A percentile compares a stretch with the other conserved stretches of the same genome.
Evolutionary conservation across 2,329 filamentous ascomycete genomes (phyloP).

Genomic region (Ceratocystis cubensis): DNA sequence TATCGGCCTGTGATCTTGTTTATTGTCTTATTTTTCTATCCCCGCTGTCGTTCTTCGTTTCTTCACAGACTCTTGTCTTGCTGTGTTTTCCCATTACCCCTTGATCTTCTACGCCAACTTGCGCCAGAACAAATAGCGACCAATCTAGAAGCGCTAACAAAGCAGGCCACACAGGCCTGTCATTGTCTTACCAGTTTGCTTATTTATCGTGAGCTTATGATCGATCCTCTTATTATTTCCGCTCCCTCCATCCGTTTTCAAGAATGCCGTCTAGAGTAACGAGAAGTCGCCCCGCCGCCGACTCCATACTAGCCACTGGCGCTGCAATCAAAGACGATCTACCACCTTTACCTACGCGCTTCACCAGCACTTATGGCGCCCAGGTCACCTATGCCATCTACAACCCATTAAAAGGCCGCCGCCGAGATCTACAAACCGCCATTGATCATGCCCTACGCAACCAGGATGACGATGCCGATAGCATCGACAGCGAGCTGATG

Average conservation of each 20-base stretch:
- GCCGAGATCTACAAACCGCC: slow-evolving; percentile 22
- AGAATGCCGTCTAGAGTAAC: slow-evolving; percentile 15
- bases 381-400: slow-evolving; percentile 22
- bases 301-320: slow-evolving; percentile 16
- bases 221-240: not conserved
- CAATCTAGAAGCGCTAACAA: not conserved
- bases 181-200: not conserved
- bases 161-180: not conserved
- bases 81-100: not conserved
- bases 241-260: not conserved
- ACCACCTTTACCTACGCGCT: slow-evolving; percentile 23
- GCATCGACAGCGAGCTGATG: slow-evolving; percentile 18
- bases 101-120: not conserved
- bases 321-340: slow-evolving; percentile 23
- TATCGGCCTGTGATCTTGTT: not conserved
- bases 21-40: not conserved
- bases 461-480: slow-evolving; percentile 17
- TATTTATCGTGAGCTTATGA: not conserved
- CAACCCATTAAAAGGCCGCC: slow-evolving; percentile 23
- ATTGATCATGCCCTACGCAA: slow-evolving; percentile 23
- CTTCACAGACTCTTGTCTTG: not conserved
- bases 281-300: not conserved
- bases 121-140: not conserved
- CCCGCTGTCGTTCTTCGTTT: not conserved
- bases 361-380: slow-evolving; percentile 24